Base-by-base conservation (phyloP, 1,284 basidiomycete species). In the Tausonia pullulans region DNA sequence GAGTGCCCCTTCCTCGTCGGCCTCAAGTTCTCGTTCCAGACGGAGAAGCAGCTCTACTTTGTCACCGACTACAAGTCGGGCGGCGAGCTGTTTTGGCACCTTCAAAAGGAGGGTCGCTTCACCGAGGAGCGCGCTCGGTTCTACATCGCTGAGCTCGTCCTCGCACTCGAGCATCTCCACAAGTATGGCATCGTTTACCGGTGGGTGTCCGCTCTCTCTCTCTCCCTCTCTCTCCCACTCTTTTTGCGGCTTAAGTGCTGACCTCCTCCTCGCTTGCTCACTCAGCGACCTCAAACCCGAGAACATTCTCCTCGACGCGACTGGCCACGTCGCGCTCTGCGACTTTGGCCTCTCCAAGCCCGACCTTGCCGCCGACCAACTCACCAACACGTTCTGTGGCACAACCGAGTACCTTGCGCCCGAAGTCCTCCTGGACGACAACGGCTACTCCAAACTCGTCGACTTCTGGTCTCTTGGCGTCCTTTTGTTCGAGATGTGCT, bases 1-100 rank as follows among this genome's bases (percentile, higher is more conserved):
- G 91, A 96, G 70, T 94, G 87, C 45, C 96, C 96, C 0, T 99
- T 99, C 84, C 84, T 99, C 51, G 92, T 99, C 67, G 96, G 96
- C 13, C 82, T 99, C 74, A 99, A 99, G 78, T 99, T 99, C 73
- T 88, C 86, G 70, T 99, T 99, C 82, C 96, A 98, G 78, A 96
- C 93, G 4, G 92, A 96, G 70, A 82, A 86, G 60, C 94, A 98
- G 74, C 81, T 99, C 48, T 99, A 96, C 76, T 85, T 99, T 70
- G 89, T 98, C 58, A 98, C 96, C 65, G 96, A 98, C 78, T 99
- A 98, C 81, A 98, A 99, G 82, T 90, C 87, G 70, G 96, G 96
- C 7, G 96, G 96, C 57, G 96, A 99, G 78, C 81, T 99, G 16
- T 99, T 98, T 75, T 96, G 94, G 90, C 94, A 98, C 78, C 75